Evolutionary conservation across 1,284 basidiomycete species (phyloP).

Genomic region (Laetiporus sulphureus): DNA sequence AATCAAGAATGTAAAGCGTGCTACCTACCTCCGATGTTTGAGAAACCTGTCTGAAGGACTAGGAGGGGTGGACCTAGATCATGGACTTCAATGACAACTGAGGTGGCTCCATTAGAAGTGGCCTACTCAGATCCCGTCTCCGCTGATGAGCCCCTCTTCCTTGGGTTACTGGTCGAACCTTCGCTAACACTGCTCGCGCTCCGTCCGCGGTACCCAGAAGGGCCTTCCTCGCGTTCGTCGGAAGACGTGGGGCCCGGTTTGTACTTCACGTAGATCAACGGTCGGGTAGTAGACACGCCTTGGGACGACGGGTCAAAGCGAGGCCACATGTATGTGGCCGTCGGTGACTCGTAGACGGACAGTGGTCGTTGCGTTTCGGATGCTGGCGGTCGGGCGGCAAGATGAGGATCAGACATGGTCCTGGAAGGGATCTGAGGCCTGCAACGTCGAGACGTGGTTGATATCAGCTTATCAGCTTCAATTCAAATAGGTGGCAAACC

Average conservation of each 20-base stretch:
- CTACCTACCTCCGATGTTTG: constrained; percentile 13
- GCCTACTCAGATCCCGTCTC: constrained; percentile 17
- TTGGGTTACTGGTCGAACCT: too few relatives aligned
- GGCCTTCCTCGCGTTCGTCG: too few relatives aligned
- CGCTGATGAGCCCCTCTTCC: constrained; percentile 16
- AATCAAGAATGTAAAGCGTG: not conserved
- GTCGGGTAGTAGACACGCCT: constrained; percentile 9
- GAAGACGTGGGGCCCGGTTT: constrained; percentile 2
- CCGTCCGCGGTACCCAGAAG: too few relatives aligned
- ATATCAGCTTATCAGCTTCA: too few relatives aligned
- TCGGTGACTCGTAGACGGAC: constrained; percentile 27
- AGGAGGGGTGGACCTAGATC: constrained; percentile 1
- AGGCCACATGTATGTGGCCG: constrained; percentile 33
- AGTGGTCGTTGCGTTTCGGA: too few relatives aligned
- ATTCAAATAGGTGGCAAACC: too few relatives aligned
- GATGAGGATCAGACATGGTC: too few relatives aligned
- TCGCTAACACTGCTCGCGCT: too few relatives aligned
- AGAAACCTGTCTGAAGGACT: constrained; percentile 18
- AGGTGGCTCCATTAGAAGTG: not conserved
- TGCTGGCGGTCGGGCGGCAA: too few relatives aligned
- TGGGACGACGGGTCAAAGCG: constrained; percentile 26
- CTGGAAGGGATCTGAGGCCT: too few relatives aligned
- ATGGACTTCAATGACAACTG: too few relatives aligned
- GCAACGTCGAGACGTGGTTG: too few relatives aligned
- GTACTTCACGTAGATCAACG: constrained; percentile 21